These are phyloP conservation scores for Davidsoniella eucalypti DNA, from an alignment of 2,329 filamentous ascomycete genomes.

Conservation along the genomic window DNA sequence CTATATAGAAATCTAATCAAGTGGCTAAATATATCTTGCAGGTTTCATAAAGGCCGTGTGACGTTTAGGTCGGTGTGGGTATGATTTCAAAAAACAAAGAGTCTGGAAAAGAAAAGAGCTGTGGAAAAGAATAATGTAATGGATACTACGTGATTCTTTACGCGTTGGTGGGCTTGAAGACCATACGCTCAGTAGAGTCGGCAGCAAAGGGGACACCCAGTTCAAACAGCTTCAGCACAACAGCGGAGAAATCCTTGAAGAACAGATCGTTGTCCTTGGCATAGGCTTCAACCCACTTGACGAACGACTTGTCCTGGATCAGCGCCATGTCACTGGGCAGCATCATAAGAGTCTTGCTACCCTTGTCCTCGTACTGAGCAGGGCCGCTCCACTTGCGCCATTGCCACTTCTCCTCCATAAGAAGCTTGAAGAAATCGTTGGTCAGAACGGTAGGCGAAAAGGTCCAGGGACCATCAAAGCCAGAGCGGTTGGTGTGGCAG, in stretches of 20 bases:
- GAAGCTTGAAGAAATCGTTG: constrained; percentile 85
- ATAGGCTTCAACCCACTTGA: constrained; percentile 65
- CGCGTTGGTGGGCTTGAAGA: constrained; percentile 40
- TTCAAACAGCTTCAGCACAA: constrained; percentile 73
- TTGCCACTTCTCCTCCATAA: constrained; percentile 84
- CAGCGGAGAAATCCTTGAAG: constrained; percentile 82
- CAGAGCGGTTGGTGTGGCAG: constrained; percentile 77
- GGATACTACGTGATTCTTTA: constrained; percentile 3
- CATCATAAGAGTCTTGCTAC: constrained; percentile 89
- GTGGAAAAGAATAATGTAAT: background rate
- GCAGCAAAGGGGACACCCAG: constrained; percentile 77
- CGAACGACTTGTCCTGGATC: constrained; percentile 76
- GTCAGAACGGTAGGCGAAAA: constrained; percentile 82
- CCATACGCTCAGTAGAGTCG: constrained; percentile 36
- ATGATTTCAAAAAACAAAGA: background rate
- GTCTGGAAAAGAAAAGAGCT: too few species aligned
- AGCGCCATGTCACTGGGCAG: constrained; percentile 81
- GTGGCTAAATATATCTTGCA: too few species aligned
- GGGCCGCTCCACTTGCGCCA: constrained; percentile 86
- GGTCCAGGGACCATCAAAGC: constrained; percentile 80
- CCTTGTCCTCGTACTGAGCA: constrained; percentile 74
- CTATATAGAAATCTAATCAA: too few species aligned
- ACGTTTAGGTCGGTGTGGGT: background rate
- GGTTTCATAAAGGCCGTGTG: too few species aligned
- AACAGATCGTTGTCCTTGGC: constrained; percentile 81